These are phyloP conservation scores for Exutisphaerella laricina DNA, from an alignment of 2,329 filamentous ascomycete genomes.

Conservation along the genomic window DNA sequence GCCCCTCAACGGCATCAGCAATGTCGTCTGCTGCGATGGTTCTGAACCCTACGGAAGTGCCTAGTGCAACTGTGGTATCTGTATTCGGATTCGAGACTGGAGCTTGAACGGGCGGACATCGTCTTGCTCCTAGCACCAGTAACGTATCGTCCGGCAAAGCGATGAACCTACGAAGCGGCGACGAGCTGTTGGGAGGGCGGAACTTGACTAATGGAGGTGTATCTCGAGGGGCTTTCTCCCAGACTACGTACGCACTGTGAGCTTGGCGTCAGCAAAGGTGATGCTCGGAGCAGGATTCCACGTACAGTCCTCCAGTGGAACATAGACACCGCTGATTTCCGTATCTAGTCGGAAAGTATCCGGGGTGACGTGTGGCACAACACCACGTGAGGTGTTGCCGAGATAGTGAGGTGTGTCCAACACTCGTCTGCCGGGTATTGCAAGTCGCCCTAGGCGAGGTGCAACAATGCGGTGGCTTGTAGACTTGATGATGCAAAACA, in stretches of 20 bases:
- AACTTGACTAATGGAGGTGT: constrained; percentile 51
- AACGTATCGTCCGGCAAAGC: constrained; percentile 60
- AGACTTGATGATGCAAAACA: constrained; percentile 43
- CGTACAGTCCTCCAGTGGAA: constrained; percentile 91
- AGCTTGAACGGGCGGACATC: constrained; percentile 67
- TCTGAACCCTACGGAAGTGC: constrained; percentile 82
- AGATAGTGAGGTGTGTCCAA: constrained; percentile 81
- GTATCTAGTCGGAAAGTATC: constrained; percentile 68
- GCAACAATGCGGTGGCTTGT: constrained; percentile 33
- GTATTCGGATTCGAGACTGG: constrained; percentile 51
- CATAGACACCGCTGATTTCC: constrained; percentile 63
- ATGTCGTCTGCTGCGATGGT: constrained; percentile 66
- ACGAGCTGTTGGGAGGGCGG: constrained; percentile 39
- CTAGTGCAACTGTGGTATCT: constrained; percentile 65
- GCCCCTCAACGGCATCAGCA: constrained; percentile 54
- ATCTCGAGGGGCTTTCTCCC: constrained; percentile 52
- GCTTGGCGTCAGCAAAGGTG: constrained; percentile 35
- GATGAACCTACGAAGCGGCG: constrained; percentile 70
- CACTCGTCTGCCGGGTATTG: constrained; percentile 56
- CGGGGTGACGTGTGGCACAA: constrained; percentile 80
- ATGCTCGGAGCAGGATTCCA: constrained; percentile 14
- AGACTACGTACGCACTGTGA: constrained; percentile 48
- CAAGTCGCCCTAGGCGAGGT: constrained; percentile 63
- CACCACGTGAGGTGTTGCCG: constrained; percentile 73
- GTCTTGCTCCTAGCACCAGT: constrained; percentile 69